A percentile compares a stretch with the other conserved stretches of the same genome.
Conservation (phyloP, 257 asterid genomes). For the Schizonepeta tenuifolia region DNA sequence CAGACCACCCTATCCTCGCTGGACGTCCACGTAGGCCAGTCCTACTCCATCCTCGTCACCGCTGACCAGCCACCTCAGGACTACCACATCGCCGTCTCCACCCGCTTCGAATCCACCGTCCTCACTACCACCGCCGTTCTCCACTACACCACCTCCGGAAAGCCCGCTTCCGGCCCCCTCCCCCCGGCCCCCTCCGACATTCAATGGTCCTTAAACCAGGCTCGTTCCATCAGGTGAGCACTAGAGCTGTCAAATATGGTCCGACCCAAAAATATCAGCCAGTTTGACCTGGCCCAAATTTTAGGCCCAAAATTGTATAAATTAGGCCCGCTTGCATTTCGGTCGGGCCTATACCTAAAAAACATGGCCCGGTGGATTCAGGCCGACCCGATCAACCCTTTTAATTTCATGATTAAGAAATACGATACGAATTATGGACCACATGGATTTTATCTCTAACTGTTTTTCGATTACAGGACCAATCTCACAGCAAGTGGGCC, state of each 20-base stretch:
- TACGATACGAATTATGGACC: conserved; percentile 5
- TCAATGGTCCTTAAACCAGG: conserved; percentile 64
- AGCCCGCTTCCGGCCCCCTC: conserved; percentile 44
- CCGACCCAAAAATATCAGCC: background rate
- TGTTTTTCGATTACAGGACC: conserved; percentile 41
- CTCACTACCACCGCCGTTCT: conserved; percentile 62
- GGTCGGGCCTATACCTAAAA: too few relatives aligned
- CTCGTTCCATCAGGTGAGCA: conserved; percentile 66
- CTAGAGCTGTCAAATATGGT: background rate
- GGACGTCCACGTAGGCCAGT: conserved; percentile 78
- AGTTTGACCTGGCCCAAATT: too few relatives aligned
- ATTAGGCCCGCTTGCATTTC: too few relatives aligned
- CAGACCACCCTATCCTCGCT: conserved; percentile 54
- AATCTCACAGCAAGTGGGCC: conserved; percentile 84
- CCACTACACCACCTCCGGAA: conserved; percentile 50
- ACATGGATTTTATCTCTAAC: background rate
- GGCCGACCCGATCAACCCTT: too few relatives aligned
- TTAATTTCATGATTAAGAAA: too few relatives aligned
- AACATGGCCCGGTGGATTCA: too few relatives aligned
- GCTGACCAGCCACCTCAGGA: conserved; percentile 57
- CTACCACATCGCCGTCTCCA: conserved; percentile 60
- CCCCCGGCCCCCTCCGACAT: conserved; percentile 45
- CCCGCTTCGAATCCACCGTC: conserved; percentile 45
- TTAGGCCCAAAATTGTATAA: too few relatives aligned
- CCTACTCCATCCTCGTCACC: conserved; percentile 66